These are phyloP conservation scores for Castanopsis chinensis DNA, from an alignment of 306 rosid genomes.

Conservation along the genomic window DNA sequence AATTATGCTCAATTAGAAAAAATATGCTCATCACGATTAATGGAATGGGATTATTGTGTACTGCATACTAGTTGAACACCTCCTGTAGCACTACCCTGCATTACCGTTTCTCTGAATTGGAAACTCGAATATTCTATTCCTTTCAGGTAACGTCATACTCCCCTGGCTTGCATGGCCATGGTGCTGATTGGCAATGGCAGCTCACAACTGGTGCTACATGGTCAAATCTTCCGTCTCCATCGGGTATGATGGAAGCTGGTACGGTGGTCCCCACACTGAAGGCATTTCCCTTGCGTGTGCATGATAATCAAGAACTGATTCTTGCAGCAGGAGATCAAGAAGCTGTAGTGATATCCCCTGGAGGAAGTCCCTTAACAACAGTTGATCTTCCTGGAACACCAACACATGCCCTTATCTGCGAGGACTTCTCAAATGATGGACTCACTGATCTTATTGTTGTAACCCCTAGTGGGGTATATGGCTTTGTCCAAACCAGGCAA, in stretches of 20 bases:
- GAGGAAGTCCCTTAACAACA: conserved; percentile 68
- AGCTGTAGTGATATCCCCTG: conserved; percentile 81
- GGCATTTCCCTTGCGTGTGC: conserved; percentile 64
- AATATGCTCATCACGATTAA: not conserved
- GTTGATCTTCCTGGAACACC: conserved; percentile 86
- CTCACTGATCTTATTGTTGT: conserved; percentile 87
- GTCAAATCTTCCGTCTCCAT: conserved; percentile 96
- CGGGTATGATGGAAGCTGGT: conserved; percentile 92
- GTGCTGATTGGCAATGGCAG: conserved; percentile 94
- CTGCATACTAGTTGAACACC: not conserved
- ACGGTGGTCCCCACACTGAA: conserved; percentile 79
- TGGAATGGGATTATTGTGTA: not conserved
- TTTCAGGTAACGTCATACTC: conserved; percentile 91
- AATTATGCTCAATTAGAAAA: not conserved
- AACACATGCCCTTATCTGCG: conserved; percentile 68
- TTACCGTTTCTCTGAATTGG: conserved; percentile 5
- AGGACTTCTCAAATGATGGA: conserved; percentile 96
- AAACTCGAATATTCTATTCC: conserved; percentile 7
- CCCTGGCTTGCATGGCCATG: conserved; percentile 92
- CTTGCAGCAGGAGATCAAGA: conserved; percentile 99
- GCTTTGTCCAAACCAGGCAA: conserved; percentile 93
- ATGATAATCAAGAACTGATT: conserved; percentile 65
- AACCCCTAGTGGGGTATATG: conserved; percentile 80
- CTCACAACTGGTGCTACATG: conserved; percentile 82
- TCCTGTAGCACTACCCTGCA: not conserved